Evolutionary conservation across 2,329 filamentous ascomycete species (phyloP), one percentile per base, ranked within the genome.

Genomic region (Claviceps humidiphila): DNA sequence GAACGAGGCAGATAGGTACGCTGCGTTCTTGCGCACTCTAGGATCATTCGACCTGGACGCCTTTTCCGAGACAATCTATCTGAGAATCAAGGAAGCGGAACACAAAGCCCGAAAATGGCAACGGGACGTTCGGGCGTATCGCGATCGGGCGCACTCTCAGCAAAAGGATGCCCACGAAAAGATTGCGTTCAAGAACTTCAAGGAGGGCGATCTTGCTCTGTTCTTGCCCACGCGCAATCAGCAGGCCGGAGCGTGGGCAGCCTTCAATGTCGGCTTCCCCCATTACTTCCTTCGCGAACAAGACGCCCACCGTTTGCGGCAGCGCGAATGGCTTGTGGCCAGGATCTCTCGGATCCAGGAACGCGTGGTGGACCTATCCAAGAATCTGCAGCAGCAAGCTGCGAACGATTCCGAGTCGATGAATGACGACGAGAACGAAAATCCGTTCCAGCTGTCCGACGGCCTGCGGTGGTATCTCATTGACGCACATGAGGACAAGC

Each of bases 281-380:
- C 93, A 98, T 66, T 97, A 93, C 71, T 98, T 98, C 71, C 76
- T 98, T 2, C 86, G 89, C 39, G 93, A 98, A 67, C 87, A 94
- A 65, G 91, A 97, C 60, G 78, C 77, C 1, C 94, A 98, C 68
- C 84, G 88, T 55, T 74, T 98, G 5, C 81, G 84, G 34, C 84
- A 82, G 47, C 80, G 91, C 39, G 53, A 55, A 46, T 98, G 93
- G 89, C 81, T 98, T n/a, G 84, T 98, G 7, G 93, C 93, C 8
- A 84, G 93, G 16, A 97, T 98, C 54, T 83, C 83, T 13, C 89
- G 88, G 57, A 82, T 97, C 22, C 89, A 97, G 70, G 89, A 96
- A 65, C 85, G 89, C 3, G 85, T 97, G 3, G 93, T 98, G 0
- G 90, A 98, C 66, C 74, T 97, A 5, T 93, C 87, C 16, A 89